Base-by-base conservation (phyloP, 306 rosid species). In the Cicer judaicum region DNA sequence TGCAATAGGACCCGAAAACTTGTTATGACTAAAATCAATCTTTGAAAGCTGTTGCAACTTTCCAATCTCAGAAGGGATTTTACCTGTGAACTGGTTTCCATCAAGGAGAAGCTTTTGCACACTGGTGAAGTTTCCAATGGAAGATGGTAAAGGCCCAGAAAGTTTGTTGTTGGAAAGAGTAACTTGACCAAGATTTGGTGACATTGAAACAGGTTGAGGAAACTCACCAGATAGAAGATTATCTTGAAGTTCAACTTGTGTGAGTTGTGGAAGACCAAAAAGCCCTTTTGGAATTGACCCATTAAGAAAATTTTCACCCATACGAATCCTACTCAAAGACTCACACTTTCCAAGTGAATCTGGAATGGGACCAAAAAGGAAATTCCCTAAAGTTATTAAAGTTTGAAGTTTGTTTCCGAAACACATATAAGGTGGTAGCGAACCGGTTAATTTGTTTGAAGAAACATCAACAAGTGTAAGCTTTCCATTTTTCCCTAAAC, bases 51-150 rank as follows among this genome's bases (percentile, higher is more conserved):
- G 98, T 75, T 94, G 94, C 21, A 94, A 21, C 65, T 62, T 87
- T 7, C 97, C 98, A 81, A 94, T 88, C 74, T 94, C 84, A 1
- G 94, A 77, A 15, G 98, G 98, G 77, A 94, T 88, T 75, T 7
- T 79, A 41, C 96, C 97, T 0, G 98, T 77, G 68, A 94, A 94
- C 47, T 49, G 64, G 80, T 94, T 94, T 0, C 97, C 94, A 14
- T 91, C 94, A 5, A 94, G 91, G 3, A 90, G 89, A 62, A 94
- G 97, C 77, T 94, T 94, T 84, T 94, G 98, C 69, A 94, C 91
- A 68, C 96, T 84, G 11, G 97, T 83, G 83, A 91, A 94, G 82
- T 91, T 94, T 0, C 98, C 98, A 61, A 94, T 82, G n/a, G 89
- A 34, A 5, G 97, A 87, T 9, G 97, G 97, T 60, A 94, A 81